Evolutionary conservation across 805 yeast species (phyloP), one percentile per base, ranked within the genome.

Genomic region (Cyberlindnera suaveolens): DNA sequence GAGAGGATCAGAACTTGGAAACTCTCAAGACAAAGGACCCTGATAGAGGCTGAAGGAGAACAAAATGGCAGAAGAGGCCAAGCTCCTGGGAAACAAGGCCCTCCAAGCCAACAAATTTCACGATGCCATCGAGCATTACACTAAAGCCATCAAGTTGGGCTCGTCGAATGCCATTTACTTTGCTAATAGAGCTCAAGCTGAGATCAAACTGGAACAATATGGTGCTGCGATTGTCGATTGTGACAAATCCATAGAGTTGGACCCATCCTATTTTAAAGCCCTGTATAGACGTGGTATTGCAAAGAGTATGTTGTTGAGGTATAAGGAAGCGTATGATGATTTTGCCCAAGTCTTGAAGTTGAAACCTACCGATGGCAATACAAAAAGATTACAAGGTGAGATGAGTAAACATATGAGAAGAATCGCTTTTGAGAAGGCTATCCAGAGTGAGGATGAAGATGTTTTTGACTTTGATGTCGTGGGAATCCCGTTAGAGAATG

Each of bases 141-240:
- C 91, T 1, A 61, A 72, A 47, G 97, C 96, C 8, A 83, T 91
- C 31, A 82, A 72, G 26, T 50, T 82, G 13, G 82, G 82, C 51
- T 62, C 72, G 11, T 13, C 31, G 11, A 80, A 81, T 40, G 77
- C 85, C 2, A 72, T 81, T 29, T 79, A 82, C 49, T 87, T 71
- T 58, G 82, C 96, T 9, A 91, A 91, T 64, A 72, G 96, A 50
- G 96, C 98, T 0, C 89, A 88, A 60, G 96, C 88, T 1, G 82
- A 89, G 52, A 78, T 91, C 57, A 86, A 88, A 56, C 62, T 81
- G 43, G 99, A 91, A 61, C 82, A 82, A 54, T 90, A 83, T 61
- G 98, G 96, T 4, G 70, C 78, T 42, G 95, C 96, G 1, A 74
- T 90, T 3, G 68, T 63, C n/a, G 96, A 90, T 61, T 81, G 95